Percentiles rank a stretch among this genome's conserved stretches.
Conservation (phyloP, 2,329 filamentous ascomycete species). For the Drechmeria coniospora region DNA sequence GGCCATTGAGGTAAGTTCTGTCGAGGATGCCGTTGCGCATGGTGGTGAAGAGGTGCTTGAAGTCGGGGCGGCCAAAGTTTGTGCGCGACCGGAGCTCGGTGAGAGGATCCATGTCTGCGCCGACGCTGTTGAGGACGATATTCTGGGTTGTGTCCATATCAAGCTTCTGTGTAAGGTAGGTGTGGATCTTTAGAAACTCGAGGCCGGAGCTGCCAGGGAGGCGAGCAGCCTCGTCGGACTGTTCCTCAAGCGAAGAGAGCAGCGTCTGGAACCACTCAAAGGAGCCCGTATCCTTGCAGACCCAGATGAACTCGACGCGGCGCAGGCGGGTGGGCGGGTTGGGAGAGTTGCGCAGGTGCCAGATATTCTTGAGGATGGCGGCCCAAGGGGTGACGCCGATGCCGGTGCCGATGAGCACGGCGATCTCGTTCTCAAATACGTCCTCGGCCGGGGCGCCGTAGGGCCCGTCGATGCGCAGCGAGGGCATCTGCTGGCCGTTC, state of each 20-base stretch:
- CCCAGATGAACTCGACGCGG: conserved; percentile 97
- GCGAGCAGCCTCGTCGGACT: conserved; percentile 56
- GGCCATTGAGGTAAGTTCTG: conserved; percentile 67
- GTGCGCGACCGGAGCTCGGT: conserved; percentile 83
- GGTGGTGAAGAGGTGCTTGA: conserved; percentile 58
- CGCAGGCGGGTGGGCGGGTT: conserved; percentile 81
- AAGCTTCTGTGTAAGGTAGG: conserved; percentile 86
- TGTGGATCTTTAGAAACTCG: conserved; percentile 95
- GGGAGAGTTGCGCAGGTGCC: conserved; percentile 80
- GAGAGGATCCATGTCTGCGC: conserved; percentile 72
- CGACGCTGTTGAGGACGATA: conserved; percentile 91
- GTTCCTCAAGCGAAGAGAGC: conserved; percentile 75
- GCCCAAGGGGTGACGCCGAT: conserved; percentile 84
- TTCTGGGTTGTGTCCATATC: conserved; percentile 90
- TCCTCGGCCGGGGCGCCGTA: conserved; percentile 96
- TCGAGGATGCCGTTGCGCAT: conserved; percentile 84
- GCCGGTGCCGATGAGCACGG: conserved; percentile 71
- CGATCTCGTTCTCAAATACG: conserved; percentile 86
- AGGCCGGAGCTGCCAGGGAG: conserved; percentile 50
- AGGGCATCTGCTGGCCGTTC: conserved; percentile 85
- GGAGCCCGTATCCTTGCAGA: conserved; percentile 86
- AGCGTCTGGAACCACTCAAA: conserved; percentile 99
- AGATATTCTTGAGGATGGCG: conserved; percentile 89
- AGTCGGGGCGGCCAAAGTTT: conserved; percentile 91
- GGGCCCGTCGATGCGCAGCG: conserved; percentile 79